phyloP scores from a whole-genome alignment of 1,284 basidiomycete genomes.

The Puccinia coronata region DNA sequence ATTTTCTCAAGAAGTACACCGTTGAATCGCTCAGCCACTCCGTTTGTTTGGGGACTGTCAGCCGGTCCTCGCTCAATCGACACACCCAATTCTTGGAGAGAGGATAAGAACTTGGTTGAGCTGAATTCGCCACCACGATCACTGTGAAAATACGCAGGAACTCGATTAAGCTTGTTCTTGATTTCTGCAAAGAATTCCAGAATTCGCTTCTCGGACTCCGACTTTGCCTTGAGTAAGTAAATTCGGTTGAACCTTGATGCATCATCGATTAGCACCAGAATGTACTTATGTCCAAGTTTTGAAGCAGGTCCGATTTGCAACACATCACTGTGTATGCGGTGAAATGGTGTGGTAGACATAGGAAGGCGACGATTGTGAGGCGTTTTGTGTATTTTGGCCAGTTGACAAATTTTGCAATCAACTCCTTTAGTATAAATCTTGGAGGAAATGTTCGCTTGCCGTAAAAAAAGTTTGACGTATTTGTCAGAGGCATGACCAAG shows the following conservation, averaged over 20 bases:
- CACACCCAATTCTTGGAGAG: not conserved
- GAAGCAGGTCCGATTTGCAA: not conserved
- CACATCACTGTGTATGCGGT: not conserved
- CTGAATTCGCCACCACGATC: not conserved
- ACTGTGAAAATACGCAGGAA: constrained; percentile 4
- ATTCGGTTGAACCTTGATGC: not conserved
- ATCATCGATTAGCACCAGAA: not conserved
- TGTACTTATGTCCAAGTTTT: not conserved
- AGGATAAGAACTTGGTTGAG: not conserved
- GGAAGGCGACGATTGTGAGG: not conserved
- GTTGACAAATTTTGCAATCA: not conserved
- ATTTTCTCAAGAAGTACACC: not conserved
- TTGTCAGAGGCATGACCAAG: constrained; percentile 1
- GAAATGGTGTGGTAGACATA: not conserved
- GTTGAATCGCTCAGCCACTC: constrained; percentile 1
- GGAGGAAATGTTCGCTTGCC: not conserved
- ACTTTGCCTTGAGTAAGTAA: not conserved
- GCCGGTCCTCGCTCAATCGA: not conserved
- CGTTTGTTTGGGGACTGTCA: constrained; percentile 20
- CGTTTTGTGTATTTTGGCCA: not conserved
- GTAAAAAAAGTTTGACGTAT: not conserved
- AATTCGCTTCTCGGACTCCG: not conserved
- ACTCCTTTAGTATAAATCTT: not conserved
- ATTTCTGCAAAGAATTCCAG: not conserved
- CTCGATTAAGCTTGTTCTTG: not conserved